Evolutionary conservation across 208 protist genomes (phyloP).

Genomic region (Angomonas ambiguus): DNA sequence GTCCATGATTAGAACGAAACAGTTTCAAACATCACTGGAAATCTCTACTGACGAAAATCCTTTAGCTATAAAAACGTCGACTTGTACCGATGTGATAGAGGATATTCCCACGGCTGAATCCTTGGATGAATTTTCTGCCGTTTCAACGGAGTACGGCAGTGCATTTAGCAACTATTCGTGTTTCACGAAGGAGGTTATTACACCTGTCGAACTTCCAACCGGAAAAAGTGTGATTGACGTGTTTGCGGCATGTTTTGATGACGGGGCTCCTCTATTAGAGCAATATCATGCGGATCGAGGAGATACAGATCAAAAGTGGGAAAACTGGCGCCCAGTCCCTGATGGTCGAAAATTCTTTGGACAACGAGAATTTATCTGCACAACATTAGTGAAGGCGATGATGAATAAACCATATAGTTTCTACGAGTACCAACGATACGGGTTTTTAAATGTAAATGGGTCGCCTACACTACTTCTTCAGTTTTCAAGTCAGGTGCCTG

Average conservation of each 20-base stretch:
- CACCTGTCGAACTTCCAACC: slow-evolving; percentile 34
- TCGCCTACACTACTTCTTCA: slow-evolving; percentile 50
- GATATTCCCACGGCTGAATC: slow-evolving; percentile 43
- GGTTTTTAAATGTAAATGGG: slow-evolving; percentile 45
- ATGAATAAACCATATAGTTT: slow-evolving; percentile 46
- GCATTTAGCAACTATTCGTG: slow-evolving; percentile 43
- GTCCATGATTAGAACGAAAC: slow-evolving; percentile 19
- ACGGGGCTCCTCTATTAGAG: slow-evolving; percentile 33
- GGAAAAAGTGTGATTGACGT: slow-evolving; percentile 51
- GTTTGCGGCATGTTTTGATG: slow-evolving; percentile 58
- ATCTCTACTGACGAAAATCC: slow-evolving; percentile 1
- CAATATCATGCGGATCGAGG: slow-evolving; percentile 38
- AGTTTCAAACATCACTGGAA: background rate
- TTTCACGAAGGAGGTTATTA: slow-evolving; percentile 51
- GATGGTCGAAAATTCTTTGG: slow-evolving; percentile 30
- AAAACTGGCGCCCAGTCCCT: slow-evolving; percentile 29
- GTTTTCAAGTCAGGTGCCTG: slow-evolving; percentile 50
- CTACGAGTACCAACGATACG: slow-evolving; percentile 62
- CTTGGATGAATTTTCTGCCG: slow-evolving; percentile 44
- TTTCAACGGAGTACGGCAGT: slow-evolving; percentile 55
- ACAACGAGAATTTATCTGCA: slow-evolving; percentile 53
- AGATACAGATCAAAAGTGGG: slow-evolving; percentile 47
- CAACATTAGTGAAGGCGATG: slow-evolving; percentile 48
- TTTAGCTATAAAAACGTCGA: slow-evolving; percentile 33
- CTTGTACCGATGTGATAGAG: slow-evolving; percentile 27